phyloP scores from a whole-genome alignment of 2,329 filamentous ascomycete genomes.

The Ciborinia camelliae region DNA sequence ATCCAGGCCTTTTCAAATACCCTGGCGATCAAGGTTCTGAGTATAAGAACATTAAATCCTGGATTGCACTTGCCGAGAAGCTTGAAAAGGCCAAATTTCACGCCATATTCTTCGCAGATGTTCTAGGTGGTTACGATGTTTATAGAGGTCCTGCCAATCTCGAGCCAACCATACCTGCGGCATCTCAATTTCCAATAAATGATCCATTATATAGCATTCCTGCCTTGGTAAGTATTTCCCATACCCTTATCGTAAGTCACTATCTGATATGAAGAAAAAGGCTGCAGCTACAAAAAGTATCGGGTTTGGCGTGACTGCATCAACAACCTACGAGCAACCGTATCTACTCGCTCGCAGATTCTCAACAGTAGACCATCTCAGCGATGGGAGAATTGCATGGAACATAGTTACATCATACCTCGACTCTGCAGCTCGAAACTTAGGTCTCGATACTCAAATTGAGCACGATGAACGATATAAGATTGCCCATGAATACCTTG shows the following conservation, averaged over 20 bases:
- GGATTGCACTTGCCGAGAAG: conserved; percentile 57
- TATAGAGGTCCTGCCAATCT: conserved; percentile 61
- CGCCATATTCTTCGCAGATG: conserved; percentile 65
- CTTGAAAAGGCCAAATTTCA: conserved; percentile 62
- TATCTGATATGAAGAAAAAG: conserved; percentile 1
- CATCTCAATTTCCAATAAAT: conserved; percentile 69
- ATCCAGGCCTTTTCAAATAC: conserved; percentile 60
- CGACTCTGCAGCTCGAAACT: conserved; percentile 62
- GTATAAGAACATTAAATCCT: conserved; percentile 59
- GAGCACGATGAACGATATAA: conserved; percentile 66
- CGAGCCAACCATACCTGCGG: conserved; percentile 56
- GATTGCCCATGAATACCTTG: conserved; percentile 60
- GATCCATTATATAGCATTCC: conserved; percentile 62
- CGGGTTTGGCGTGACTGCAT: conserved; percentile 65
- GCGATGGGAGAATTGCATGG: conserved; percentile 50
- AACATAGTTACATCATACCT: conserved; percentile 66
- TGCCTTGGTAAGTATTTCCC: conserved; percentile 54
- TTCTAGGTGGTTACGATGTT: conserved; percentile 66
- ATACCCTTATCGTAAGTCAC: too few relatives aligned
- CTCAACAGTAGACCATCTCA: conserved; percentile 42
- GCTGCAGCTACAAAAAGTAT: conserved; percentile 57
- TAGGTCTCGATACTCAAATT: conserved; percentile 55
- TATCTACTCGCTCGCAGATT: conserved; percentile 31
- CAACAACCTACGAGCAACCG: conserved; percentile 59
- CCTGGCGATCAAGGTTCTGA: conserved; percentile 59